Base-by-base conservation (phyloP, 331 rosid species). In the Pyracantha coccinea region DNA sequence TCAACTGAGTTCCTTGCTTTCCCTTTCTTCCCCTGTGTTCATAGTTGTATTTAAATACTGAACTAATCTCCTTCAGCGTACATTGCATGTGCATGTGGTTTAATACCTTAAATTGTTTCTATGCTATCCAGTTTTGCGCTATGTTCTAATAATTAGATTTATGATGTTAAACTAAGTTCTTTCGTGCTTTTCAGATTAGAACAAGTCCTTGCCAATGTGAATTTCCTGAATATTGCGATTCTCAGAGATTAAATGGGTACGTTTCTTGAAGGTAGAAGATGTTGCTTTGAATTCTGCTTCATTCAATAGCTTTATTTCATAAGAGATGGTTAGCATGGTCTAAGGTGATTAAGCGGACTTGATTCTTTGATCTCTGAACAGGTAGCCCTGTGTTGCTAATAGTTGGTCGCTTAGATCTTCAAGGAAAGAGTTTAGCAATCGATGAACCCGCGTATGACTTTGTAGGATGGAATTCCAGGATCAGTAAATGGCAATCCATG, bases 181-280 rank as follows among this genome's bases (percentile, higher is more conserved):
- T 60, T 65, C 23, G 25, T 59, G 28, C 55, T 45, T 69, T 58
- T 76, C 93, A 93, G 97, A 90, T 88, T 68, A 84, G 94, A 78
- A 71, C 82, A 72, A 90, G 77, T 52, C 84, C 85, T 24, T 93
- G 96, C 87, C 79, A 79, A 44, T 93, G 98, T 76, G 86, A 82
- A 69, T 91, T 81, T 68, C 85, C 89, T 8, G 89, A 79, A 25
- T 89, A 84, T 74, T 93, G 98, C 1, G 96, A 93, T 71, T 88
- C 96, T 73, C 92, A 69, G 86, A 78, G 77, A 83, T 77, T 76
- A 76, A 74, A 45, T 27, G 58, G 80, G 62, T 71, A n/a, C 6
- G 50, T 25, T 68, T 60, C 75, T 68, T 57, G 27, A 63, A 57
- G 28, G 14, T 31, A 25, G 63, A 21, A 54, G 75, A 54, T 55